Evolutionary conservation across 371 early-diverging fungal genomes (phyloP).

Genomic region (Apophysomyces ossiformis): DNA sequence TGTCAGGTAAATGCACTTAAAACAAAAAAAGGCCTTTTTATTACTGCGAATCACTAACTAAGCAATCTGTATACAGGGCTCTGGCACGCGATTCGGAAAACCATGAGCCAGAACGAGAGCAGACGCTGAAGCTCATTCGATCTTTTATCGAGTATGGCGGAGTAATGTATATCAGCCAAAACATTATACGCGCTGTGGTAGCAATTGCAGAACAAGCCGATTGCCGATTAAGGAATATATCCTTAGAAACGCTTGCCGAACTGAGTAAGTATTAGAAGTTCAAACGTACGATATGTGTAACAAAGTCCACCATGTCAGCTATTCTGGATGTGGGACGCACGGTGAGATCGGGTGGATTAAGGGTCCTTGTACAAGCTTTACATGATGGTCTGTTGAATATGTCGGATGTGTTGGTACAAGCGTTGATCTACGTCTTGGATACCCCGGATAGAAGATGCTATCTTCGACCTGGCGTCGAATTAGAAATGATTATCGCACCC

Average conservation of each 20-base stretch:
- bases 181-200: conserved; percentile 74
- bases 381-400: conserved; percentile 75
- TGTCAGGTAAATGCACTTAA: conserved; percentile 47
- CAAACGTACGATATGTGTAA: not conserved
- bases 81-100: conserved; percentile 62
- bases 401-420: conserved; percentile 64
- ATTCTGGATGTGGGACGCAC: conserved; percentile 65
- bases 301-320: conserved; percentile 24
- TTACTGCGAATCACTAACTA: not conserved
- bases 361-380: conserved; percentile 71
- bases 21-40: not conserved
- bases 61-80: conserved; percentile 41
- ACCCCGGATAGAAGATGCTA: conserved; percentile 66
- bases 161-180: conserved; percentile 60
- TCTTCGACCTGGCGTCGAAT: conserved; percentile 78
- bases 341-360: conserved; percentile 72
- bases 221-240: conserved; percentile 72
- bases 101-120: conserved; percentile 78
- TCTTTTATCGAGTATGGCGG: conserved; percentile 73
- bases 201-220: conserved; percentile 83
- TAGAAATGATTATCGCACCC: conserved; percentile 74
- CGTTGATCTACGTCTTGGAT: conserved; percentile 78
- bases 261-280: conserved; percentile 52
- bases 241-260: conserved; percentile 82
- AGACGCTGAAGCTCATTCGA: conserved; percentile 74